Conservation (phyloP, 305 asterid genomes). For the Fraxinus albicans region DNA sequence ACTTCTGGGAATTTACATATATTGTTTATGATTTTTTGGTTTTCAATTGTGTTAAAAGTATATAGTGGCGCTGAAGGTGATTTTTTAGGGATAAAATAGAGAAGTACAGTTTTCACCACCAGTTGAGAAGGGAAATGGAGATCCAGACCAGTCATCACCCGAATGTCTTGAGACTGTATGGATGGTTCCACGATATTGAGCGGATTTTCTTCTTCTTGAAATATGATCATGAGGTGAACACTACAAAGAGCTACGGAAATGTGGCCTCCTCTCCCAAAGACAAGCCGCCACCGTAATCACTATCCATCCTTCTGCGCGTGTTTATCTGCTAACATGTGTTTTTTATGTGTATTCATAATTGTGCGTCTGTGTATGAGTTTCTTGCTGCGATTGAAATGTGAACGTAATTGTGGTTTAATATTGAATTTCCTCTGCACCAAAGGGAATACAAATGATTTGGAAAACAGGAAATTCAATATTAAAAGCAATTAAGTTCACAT, state of each 20-base stretch:
- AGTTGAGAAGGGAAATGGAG: conserved; percentile 84
- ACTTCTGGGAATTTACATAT: neutral
- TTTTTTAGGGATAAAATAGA: conserved; percentile 76
- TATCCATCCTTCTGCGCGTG: neutral
- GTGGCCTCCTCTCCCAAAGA: conserved; percentile 49
- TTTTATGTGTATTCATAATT: neutral
- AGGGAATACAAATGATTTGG: no score
- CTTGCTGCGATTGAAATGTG: no score
- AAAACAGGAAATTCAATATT: no score
- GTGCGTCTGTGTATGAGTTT: no score
- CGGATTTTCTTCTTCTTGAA: conserved; percentile 75
- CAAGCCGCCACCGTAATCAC: conserved; percentile 67
- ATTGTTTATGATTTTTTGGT: neutral
- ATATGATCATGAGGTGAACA: conserved; percentile 79
- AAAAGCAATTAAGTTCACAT: no score
- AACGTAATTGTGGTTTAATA: no score
- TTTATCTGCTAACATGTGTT: neutral
- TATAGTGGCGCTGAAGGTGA: conserved; percentile 78
- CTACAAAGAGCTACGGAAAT: conserved; percentile 60
- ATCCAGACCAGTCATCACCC: conserved; percentile 76
- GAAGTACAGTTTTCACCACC: conserved; percentile 69
- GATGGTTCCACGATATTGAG: conserved; percentile 80
- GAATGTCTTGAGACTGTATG: conserved; percentile 66
- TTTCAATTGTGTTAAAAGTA: conserved; percentile 34
- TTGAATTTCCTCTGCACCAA: no score